Conservation (phyloP, 768 basidiomycete species). For the Phaffia tasmanica region DNA sequence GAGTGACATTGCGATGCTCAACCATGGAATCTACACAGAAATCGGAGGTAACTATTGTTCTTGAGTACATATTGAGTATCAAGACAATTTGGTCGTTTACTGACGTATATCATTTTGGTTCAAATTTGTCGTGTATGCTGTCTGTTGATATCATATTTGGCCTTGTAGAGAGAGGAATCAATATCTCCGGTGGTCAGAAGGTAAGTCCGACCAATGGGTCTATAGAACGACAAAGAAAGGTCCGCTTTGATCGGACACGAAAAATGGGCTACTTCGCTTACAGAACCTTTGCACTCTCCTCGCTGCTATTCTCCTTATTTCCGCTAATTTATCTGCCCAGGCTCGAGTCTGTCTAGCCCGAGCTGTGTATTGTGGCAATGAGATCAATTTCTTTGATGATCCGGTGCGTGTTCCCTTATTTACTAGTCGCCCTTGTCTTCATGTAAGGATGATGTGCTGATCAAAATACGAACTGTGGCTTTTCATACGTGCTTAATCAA, state of each 20-base stretch:
- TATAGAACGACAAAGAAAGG: no score
- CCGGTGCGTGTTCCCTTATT: constrained; percentile 22
- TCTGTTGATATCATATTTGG: not conserved
- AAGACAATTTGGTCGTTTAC: not conserved
- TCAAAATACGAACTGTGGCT: no score
- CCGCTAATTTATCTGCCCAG: constrained; percentile 15
- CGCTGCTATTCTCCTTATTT: not conserved
- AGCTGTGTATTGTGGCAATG: constrained; percentile 29
- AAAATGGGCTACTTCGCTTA: not conserved
- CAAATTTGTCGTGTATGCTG: not conserved
- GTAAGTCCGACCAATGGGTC: not conserved
- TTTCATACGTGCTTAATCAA: not conserved
- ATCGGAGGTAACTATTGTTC: constrained; percentile 30
- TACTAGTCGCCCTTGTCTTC: no score
- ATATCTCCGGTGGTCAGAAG: constrained; percentile 34
- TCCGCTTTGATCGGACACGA: no score
- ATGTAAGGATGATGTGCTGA: no score
- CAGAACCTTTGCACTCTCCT: not conserved
- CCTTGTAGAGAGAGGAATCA: constrained; percentile 43
- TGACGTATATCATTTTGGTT: constrained; percentile 21
- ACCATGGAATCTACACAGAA: constrained; percentile 23
- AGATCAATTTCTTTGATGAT: constrained; percentile 35
- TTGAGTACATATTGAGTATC: constrained; percentile 28
- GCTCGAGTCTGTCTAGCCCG: constrained; percentile 33
- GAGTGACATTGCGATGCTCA: constrained; percentile 8